phyloP scores from a whole-genome alignment of 2,329 filamentous ascomycete genomes.

The Epichloe aotearoae region DNA sequence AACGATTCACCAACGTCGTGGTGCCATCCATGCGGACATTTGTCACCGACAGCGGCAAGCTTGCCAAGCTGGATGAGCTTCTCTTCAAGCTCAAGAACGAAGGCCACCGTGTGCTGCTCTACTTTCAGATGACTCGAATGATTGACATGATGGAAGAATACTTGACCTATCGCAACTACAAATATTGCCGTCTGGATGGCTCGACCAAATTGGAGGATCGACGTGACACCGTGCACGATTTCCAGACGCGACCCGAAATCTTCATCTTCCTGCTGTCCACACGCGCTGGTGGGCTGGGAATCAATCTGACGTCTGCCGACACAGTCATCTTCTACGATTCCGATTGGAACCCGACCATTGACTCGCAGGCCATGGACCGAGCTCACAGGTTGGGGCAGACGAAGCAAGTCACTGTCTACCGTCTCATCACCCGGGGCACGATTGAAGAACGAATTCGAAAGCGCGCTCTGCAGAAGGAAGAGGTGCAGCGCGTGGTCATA shows the following conservation, averaged over 20 bases:
- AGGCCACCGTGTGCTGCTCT: constrained; percentile 84
- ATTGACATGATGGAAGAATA: constrained; percentile 99
- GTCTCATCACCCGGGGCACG: constrained; percentile 88
- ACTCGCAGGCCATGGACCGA: constrained; percentile 97
- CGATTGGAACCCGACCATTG: constrained; percentile 98
- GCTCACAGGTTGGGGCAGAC: constrained; percentile 96
- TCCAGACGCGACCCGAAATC: constrained; percentile 87
- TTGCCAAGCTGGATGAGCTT: constrained; percentile 79
- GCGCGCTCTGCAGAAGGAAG: constrained; percentile 93
- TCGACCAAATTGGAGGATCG: constrained; percentile 95
- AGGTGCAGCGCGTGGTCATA: constrained; percentile 95
- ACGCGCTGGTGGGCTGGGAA: constrained; percentile 91
- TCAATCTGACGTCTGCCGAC: constrained; percentile 91
- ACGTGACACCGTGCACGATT: constrained; percentile 90
- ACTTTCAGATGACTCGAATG: constrained; percentile 99
- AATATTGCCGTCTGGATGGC: constrained; percentile 91
- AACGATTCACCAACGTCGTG: constrained; percentile 76
- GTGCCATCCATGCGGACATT: constrained; percentile 96
- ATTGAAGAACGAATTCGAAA: constrained; percentile 98
- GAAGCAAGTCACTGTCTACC: constrained; percentile 90
- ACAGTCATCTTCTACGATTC: constrained; percentile 99
- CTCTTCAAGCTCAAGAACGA: constrained; percentile 83
- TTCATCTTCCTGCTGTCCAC: constrained; percentile 96
- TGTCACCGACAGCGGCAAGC: constrained; percentile 93
- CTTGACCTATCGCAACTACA: constrained; percentile 96